These are phyloP conservation scores for Pichia nanzhaoensis DNA, from an alignment of 805 yeast genomes.

Conservation along the genomic window DNA sequence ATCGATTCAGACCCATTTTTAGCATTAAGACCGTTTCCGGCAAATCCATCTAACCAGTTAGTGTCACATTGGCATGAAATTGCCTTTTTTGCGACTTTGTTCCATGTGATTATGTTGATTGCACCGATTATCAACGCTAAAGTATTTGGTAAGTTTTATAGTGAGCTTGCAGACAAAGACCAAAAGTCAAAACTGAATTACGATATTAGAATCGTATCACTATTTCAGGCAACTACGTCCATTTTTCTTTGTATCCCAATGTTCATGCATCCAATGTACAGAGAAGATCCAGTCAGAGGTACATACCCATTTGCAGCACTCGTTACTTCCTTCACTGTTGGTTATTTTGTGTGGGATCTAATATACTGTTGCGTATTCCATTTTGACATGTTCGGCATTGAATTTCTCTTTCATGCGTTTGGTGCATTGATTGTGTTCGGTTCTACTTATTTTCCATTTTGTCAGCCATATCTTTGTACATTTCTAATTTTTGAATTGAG, in stretches of 20 bases:
- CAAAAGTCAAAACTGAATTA: slow-evolving; percentile 57
- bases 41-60: slow-evolving; percentile 35
- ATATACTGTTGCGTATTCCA: slow-evolving; percentile 54
- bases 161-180: slow-evolving; percentile 27
- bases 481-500: slow-evolving; percentile 83
- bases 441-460: slow-evolving; percentile 60
- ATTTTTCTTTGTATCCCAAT: slow-evolving; percentile 55
- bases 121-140: slow-evolving; percentile 46
- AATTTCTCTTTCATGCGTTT: slow-evolving; percentile 76
- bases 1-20: slow-evolving; percentile 38
- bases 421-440: slow-evolving; percentile 74
- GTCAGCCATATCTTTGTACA: slow-evolving; percentile 74
- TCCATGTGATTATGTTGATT: slow-evolving; percentile 44
- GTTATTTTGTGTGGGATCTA: slow-evolving; percentile 91
- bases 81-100: slow-evolving; percentile 50
- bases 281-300: slow-evolving; percentile 52
- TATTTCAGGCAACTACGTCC: slow-evolving; percentile 73
- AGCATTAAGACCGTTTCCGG: slow-evolving; percentile 40
- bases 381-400: slow-evolving; percentile 66
- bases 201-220: slow-evolving; percentile 86
- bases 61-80: slow-evolving; percentile 74
- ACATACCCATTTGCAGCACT: slow-evolving; percentile 71
- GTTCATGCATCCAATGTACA: slow-evolving; percentile 48
- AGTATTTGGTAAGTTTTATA: slow-evolving; percentile 49
- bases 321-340: slow-evolving; percentile 64